Evolutionary conservation across 257 asterid species (phyloP), one percentile per base, ranked within the genome.

Genomic region (Lycium barbarum): DNA sequence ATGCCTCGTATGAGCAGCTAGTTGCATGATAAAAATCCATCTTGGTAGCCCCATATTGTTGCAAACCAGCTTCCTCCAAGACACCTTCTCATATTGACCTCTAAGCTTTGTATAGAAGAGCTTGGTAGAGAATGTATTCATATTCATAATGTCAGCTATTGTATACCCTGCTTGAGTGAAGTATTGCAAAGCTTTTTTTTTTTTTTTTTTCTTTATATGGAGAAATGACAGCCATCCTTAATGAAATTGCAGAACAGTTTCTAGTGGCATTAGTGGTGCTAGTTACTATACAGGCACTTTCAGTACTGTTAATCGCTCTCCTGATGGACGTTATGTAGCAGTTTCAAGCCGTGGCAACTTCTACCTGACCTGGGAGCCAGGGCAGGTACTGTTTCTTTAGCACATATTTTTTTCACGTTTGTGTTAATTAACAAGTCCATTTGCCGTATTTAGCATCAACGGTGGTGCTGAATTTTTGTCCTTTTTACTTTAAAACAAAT

Each of bases 321-420:
- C 98, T 51, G 97, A 96, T 18, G 98, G 99, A 83, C 93, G 92
- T 82, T 96, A 96, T 90, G 97, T 96, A 81, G 99, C 99, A 83
- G 99, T 95, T 84, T 96, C 98, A 87, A 96, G 98, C 90, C 99
- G 99, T 61, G 99, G 99, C 70, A 96, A 96, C 93, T 97, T 97
- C 92, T 97, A 89, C 84, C 87, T 97, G 93, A 97, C 99, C 79
- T 97, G 99, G 99, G 96, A 97, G 87, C 99, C 98, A 47, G 98
- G 99, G 85, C 99, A 97, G 99, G 98, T 97, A 85, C 85, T 85
- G 86, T 91, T 84, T 47, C 54, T 81, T 5, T 61, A 35, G 67
- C 85, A 51, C 3, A 43, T 51, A 26, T 17, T 83, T 7, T 43
- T 84, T 54, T 15, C 12, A 7, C 13, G 84, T 35, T 71, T 38